A percentile compares a stretch with the other conserved stretches of the same genome.
Conservation (phyloP, 2,329 filamentous ascomycete genomes). For the Lizonia empirigonia region DNA sequence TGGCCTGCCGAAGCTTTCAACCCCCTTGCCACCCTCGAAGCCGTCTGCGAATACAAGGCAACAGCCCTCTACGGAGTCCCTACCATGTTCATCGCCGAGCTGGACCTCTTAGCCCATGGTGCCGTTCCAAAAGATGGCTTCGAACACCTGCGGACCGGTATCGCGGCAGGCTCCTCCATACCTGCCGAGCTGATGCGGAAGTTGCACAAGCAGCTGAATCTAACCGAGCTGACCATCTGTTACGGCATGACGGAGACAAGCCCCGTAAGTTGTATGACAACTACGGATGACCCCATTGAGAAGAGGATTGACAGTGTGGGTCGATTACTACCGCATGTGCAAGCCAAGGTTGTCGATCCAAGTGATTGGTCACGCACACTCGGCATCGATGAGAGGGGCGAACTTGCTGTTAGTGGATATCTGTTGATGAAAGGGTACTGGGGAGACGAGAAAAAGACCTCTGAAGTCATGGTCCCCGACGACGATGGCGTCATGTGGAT, state of each 20-base stretch:
- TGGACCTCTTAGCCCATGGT: constrained; percentile 72
- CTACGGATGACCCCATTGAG: constrained; percentile 72
- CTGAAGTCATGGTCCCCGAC: constrained; percentile 67
- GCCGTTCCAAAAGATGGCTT: constrained; percentile 57
- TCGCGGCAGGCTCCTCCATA: constrained; percentile 85
- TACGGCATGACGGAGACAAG: constrained; percentile 96
- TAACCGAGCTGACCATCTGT: constrained; percentile 86
- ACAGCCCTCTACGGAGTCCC: constrained; percentile 85
- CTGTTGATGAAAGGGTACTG: constrained; percentile 91
- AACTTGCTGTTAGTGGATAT: constrained; percentile 84
- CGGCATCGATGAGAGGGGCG: constrained; percentile 71
- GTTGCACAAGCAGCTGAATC: constrained; percentile 73
- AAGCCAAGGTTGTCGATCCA: constrained; percentile 76
- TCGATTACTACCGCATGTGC: constrained; percentile 80
- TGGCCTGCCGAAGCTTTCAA: constrained; percentile 90
- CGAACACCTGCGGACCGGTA: constrained; percentile 78
- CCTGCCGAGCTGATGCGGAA: constrained; percentile 80
- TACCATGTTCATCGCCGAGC: constrained; percentile 91
- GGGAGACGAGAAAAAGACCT: constrained; percentile 71
- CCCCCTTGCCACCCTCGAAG: constrained; percentile 70
- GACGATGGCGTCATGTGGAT: constrained; percentile 74
- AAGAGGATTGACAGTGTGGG: constrained; percentile 80
- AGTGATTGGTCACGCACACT: constrained; percentile 64
- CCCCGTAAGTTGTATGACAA: constrained; percentile 78
- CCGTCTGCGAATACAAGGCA: constrained; percentile 66